Evolutionary conservation across 192 early-diverging fungal species (phyloP).

Genomic region (Coemansia aciculifera): DNA sequence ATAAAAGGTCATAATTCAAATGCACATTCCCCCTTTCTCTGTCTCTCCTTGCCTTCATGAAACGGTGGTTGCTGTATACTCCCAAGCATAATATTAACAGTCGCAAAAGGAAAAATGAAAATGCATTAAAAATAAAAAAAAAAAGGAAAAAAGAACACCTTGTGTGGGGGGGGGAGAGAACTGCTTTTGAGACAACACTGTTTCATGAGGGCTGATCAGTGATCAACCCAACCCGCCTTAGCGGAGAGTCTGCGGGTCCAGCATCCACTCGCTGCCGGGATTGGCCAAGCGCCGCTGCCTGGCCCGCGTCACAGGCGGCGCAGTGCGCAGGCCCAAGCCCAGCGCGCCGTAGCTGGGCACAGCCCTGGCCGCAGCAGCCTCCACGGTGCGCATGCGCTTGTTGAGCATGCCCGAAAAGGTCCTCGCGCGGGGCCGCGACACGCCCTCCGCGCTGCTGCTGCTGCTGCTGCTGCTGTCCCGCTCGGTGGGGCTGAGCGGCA

Average conservation of each 20-base stretch:
- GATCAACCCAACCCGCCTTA: no score
- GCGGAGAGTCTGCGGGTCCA: background rate
- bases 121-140: background rate
- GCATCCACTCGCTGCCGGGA: background rate
- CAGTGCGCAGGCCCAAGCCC: slow-evolving; percentile 14
- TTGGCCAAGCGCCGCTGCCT: background rate
- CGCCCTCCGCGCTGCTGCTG: background rate
- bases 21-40: no score
- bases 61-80: background rate
- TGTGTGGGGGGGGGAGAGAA: no score
- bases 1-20: no score
- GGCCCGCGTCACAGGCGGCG: background rate
- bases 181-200: background rate
- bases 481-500: slow-evolving; percentile 23
- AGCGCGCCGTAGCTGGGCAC: slow-evolving; percentile 16
- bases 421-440: slow-evolving; percentile 19
- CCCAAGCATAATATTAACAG: background rate
- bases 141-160: background rate
- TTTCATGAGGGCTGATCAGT: background rate
- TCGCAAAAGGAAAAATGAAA: background rate
- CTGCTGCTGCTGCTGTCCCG: background rate
- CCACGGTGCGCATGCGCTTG: slow-evolving; percentile 29
- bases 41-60: background rate
- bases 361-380: background rate
- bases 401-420: slow-evolving; percentile 39